A percentile compares a stretch with the other conserved stretches of the same genome.
These are phyloP conservation scores for Pezicula carpinea DNA, from an alignment of 2,329 filamentous ascomycete genomes.

Conservation along the genomic window DNA sequence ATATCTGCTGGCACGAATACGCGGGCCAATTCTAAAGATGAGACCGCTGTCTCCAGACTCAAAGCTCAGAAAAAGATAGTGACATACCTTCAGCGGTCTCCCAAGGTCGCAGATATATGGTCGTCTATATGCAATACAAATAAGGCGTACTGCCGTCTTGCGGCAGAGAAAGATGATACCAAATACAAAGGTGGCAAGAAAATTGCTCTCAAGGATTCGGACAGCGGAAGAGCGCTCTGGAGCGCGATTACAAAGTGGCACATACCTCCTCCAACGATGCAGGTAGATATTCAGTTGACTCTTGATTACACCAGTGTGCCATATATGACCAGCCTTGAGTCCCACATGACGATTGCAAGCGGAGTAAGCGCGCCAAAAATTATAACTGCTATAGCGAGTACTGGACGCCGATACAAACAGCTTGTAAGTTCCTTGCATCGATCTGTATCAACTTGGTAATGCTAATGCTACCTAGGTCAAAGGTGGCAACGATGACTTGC, in stretches of 20 bases:
- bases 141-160: slow-evolving; percentile 59
- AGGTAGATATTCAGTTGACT: slow-evolving; percentile 68
- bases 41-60: slow-evolving; percentile 68
- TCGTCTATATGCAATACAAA: slow-evolving; percentile 69
- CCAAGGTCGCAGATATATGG: slow-evolving; percentile 56
- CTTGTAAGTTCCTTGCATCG: slow-evolving; percentile 47
- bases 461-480: slow-evolving; percentile 57
- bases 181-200: slow-evolving; percentile 65
- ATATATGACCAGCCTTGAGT: slow-evolving; percentile 65
- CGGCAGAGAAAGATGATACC: slow-evolving; percentile 58
- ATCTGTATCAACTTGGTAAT: slow-evolving; percentile 1
- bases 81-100: slow-evolving; percentile 50
- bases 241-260: slow-evolving; percentile 57
- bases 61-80: slow-evolving; percentile 68
- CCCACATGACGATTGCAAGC: slow-evolving; percentile 77
- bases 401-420: slow-evolving; percentile 81
- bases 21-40: slow-evolving; percentile 66
- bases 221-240: slow-evolving; percentile 58
- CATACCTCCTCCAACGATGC: slow-evolving; percentile 86
- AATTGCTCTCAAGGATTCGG: slow-evolving; percentile 57
- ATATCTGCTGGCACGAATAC: slow-evolving; percentile 79
- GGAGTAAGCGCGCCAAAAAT: slow-evolving; percentile 94
- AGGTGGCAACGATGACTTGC: slow-evolving; percentile 90
- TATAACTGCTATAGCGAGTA: slow-evolving; percentile 71
- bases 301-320: slow-evolving; percentile 76